Base-by-base conservation (phyloP, 495 filamentous ascomycete genomes). In the Podospora anserina region DNA sequence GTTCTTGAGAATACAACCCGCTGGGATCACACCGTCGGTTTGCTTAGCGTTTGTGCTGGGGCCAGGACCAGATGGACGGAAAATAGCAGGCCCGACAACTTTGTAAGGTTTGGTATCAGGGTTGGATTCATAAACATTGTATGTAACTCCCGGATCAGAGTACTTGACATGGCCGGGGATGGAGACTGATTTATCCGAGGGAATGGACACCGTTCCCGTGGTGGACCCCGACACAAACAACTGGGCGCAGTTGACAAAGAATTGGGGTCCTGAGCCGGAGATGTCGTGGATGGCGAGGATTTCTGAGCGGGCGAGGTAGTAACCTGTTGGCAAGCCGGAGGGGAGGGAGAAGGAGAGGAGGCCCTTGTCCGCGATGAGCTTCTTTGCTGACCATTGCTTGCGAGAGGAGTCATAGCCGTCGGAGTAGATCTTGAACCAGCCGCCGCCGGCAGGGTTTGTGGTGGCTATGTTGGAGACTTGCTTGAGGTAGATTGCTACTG, bases 401-500 rank as follows among this genome's bases (percentile, higher is more conserved):
- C 71, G 73, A 3, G 63, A 53, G 18, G 60, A 68, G 72, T 89
- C 84, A 73, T 90, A 91, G 61, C 88, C 89, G 39, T 88, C 83
- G 58, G 90, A 81, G 79, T 79, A 91, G 75, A 94, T 88, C 82
- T 93, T 93, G 82, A 94, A 91, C 91, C 91, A 94, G 23, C 91
- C 91, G 66, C 77, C 77, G 4, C 91, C 90, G 30, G 81, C 75
- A 32, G 82, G 84, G 6, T 70, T 54, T 27, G 64, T 67, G 60
- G 78, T 65, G 15, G 79, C 74, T 54, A 79, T 76, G 64, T 85
- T 75, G 61, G 75, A 74, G 4, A 90, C 83, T 34, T 83, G 73
- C 78, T 93, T 93, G 77, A 92, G 83, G 76, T 93, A 93, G 27
- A 92, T 84, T 13, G 90, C 84, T 68, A 88, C 90, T 57, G 91